Base-by-base conservation (phyloP, 2,329 filamentous ascomycete genomes). In the Monilinia fructicola region DNA sequence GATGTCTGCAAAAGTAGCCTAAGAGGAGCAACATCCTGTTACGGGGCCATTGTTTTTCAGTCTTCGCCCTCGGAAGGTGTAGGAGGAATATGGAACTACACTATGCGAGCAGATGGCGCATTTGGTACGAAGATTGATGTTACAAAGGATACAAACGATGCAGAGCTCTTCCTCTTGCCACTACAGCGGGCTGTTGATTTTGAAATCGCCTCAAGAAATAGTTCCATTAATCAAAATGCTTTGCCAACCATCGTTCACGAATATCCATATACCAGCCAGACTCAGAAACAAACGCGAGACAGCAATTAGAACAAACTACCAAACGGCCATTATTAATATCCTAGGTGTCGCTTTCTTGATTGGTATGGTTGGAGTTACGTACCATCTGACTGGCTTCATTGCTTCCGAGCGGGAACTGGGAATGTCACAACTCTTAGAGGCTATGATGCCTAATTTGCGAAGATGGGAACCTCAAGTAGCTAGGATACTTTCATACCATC, bases 381-480 rank as follows among this genome's bases (percentile, higher is more conserved):
- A 97, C 76, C 93, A 97, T 74, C 81, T 96, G 66, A 91, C 92
- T 0, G 93, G 93, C 11, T 87, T 93, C 73, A 89, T 96, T 76
- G 93, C 93, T 10, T 87, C 88, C 2, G 93, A 97, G 78, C 83
- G 93, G 66, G 93, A 97, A 79, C 82, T 87, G 21, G 93, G 93
- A 67, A 95, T 97, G 85, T 91, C 91, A 5, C 91, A 93, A 69
- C 82, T 97, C 38, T 87, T 97, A 54, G 93, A 97, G 78, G 90
- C 92, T 65, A 97, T 96, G 92, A 93, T 95, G 82, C 90, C 91
- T 0, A 91, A 91, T 65, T 83, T 84, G 65, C 83, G 83, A 59
- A 81, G 85, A 54, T 96, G 92, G 91, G 83, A 92, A 73, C 87
- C 90, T 12, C 91, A 94, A 78, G 85, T 87, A 28, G 89, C 90